Evolutionary conservation across 768 basidiomycete genomes (phyloP).

Genomic region (Mycena olivaceomarginata): DNA sequence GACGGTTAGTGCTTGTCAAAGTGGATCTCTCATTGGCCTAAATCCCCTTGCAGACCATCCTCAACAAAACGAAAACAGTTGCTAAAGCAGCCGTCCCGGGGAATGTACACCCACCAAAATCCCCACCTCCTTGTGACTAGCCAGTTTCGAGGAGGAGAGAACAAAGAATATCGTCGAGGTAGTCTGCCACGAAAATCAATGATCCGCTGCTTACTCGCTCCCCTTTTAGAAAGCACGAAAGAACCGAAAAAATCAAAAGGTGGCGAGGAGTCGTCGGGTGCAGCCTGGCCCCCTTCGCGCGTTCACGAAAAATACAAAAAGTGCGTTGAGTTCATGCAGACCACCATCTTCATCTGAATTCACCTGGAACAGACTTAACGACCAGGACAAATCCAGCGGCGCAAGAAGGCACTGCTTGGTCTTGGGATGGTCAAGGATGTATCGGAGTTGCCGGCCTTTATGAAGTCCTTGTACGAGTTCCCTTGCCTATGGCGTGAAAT

Average conservation of each 20-base stretch:
- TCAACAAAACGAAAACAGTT: slow-evolving; percentile 63
- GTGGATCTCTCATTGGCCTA: neutral
- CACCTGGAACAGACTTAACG: slow-evolving; percentile 61
- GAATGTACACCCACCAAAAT: slow-evolving; percentile 86
- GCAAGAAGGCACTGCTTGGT: slow-evolving; percentile 78
- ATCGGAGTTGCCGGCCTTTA: slow-evolving; percentile 74
- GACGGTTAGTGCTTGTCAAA: slow-evolving; percentile 66
- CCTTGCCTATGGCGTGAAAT: slow-evolving; percentile 25
- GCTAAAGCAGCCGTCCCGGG: slow-evolving; percentile 76
- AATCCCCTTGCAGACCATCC: slow-evolving; percentile 59
- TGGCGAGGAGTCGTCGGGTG: neutral
- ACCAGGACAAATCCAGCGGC: slow-evolving; percentile 48
- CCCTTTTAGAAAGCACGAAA: slow-evolving; percentile 56
- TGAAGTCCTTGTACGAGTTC: slow-evolving; percentile 75
- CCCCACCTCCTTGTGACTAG: slow-evolving; percentile 82
- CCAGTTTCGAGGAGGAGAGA: slow-evolving; percentile 79
- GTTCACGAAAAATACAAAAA: slow-evolving; percentile 43
- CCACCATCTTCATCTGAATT: slow-evolving; percentile 3
- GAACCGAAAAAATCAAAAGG: slow-evolving; percentile 41
- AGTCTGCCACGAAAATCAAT: slow-evolving; percentile 20
- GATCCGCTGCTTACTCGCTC: neutral
- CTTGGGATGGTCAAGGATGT: slow-evolving; percentile 75
- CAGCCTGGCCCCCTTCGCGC: slow-evolving; percentile 33
- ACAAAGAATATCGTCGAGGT: slow-evolving; percentile 74
- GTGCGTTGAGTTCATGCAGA: slow-evolving; percentile 56